Evolutionary conservation across 192 early-diverging fungal species (phyloP).

Genomic region (Pilobolus umbonatus): DNA sequence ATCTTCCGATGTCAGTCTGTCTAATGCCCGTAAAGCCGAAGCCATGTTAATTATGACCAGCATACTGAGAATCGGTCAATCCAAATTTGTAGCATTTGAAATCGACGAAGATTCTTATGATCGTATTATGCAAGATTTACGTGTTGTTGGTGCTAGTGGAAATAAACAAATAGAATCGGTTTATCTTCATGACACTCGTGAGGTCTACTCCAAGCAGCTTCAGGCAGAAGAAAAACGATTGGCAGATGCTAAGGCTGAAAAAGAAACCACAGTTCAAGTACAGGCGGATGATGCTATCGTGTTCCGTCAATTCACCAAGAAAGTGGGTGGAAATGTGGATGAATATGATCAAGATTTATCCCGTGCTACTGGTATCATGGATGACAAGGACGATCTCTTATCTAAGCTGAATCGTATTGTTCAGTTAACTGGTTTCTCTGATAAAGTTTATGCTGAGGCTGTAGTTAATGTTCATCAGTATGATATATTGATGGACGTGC

Average conservation of each 20-base stretch:
- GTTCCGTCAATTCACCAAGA: constrained; percentile 84
- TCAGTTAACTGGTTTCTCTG: constrained; percentile 95
- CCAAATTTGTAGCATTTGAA: constrained; percentile 72
- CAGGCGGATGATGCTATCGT: constrained; percentile 87
- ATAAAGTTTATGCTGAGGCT: constrained; percentile 98
- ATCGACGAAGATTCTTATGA: constrained; percentile 98
- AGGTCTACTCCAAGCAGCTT: constrained; percentile 60
- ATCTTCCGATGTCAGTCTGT: constrained; percentile 40
- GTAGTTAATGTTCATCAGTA: constrained; percentile 97
- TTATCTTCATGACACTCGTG: constrained; percentile 55
- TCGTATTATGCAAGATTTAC: constrained; percentile 85
- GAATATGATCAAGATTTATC: constrained; percentile 89
- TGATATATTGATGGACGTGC: constrained; percentile 91
- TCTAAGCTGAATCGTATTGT: constrained; percentile 93
- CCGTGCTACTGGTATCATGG: constrained; percentile 74
- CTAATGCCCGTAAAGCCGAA: constrained; percentile 89
- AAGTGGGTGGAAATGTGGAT: constrained; percentile 55
- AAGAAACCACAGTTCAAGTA: constrained; percentile 58
- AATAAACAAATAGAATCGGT: constrained; percentile 53
- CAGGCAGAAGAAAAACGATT: constrained; percentile 60
- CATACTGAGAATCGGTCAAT: constrained; percentile 89
- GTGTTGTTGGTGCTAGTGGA: constrained; percentile 60
- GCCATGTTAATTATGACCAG: constrained; percentile 98
- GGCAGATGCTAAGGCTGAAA: constrained; percentile 61
- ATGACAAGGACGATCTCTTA: constrained; percentile 70